These are phyloP conservation scores for Xylaria sp. DNA, from an alignment of 2,329 filamentous ascomycete genomes.

Conservation along the genomic window DNA sequence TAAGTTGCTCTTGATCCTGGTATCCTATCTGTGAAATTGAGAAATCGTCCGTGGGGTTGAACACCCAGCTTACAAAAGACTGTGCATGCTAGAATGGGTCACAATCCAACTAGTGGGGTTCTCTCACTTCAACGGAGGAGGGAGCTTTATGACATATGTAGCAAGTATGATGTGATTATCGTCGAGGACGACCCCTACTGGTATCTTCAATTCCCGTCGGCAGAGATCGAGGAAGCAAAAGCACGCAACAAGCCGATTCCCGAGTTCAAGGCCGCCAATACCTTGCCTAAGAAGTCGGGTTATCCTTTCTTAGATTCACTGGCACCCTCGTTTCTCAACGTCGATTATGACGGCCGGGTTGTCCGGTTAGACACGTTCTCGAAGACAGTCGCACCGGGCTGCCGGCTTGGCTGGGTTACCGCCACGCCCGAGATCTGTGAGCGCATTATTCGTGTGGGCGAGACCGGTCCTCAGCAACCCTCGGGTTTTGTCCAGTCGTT, in stretches of 20 bases:
- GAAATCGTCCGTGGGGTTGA: slow-evolving; percentile 33
- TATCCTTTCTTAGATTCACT: slow-evolving; percentile 85
- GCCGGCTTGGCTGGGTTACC: slow-evolving; percentile 90
- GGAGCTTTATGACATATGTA: slow-evolving; percentile 83
- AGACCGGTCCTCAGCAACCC: slow-evolving; percentile 83
- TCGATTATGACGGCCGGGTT: slow-evolving; percentile 88
- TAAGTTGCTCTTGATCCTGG: slow-evolving; percentile 58
- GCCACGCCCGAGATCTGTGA: slow-evolving; percentile 83
- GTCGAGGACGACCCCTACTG: slow-evolving; percentile 96
- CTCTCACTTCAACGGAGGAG: slow-evolving; percentile 78
- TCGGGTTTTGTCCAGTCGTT: slow-evolving; percentile 90
- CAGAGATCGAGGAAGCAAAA: slow-evolving; percentile 63
- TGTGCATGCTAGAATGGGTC: slow-evolving; percentile 71
- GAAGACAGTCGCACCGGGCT: slow-evolving; percentile 91
- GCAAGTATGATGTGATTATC: slow-evolving; percentile 88
- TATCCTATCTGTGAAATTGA: not conserved
- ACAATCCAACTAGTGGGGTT: slow-evolving; percentile 86
- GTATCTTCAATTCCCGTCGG: slow-evolving; percentile 89
- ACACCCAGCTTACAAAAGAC: slow-evolving; percentile 16
- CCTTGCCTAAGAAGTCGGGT: slow-evolving; percentile 62
- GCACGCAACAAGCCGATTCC: slow-evolving; percentile 55
- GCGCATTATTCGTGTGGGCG: slow-evolving; percentile 77
- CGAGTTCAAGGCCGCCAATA: slow-evolving; percentile 48
- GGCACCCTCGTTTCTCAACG: slow-evolving; percentile 80
- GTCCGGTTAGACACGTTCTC: slow-evolving; percentile 93